Percentiles rank a stretch among this genome's conserved stretches.
These are phyloP conservation scores for Torulaspora globosa DNA, from an alignment of 1,139 yeast species.

Conservation along the genomic window DNA sequence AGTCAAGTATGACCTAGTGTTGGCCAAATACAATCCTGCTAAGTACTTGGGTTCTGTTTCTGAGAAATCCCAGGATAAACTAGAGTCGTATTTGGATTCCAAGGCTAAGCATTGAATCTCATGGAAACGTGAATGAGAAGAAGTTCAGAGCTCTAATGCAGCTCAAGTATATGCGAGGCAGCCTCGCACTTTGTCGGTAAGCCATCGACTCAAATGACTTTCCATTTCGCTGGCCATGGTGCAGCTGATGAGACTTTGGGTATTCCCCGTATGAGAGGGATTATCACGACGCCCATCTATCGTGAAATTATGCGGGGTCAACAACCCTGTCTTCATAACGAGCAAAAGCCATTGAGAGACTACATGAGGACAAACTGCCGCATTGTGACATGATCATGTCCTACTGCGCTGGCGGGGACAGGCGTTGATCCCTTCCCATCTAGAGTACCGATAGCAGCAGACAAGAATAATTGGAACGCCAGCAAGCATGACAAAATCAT, in stretches of 20 bases:
- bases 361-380: slow-evolving; percentile 24
- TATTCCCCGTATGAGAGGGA: slow-evolving; percentile 99
- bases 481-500: too few species aligned
- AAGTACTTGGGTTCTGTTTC: slow-evolving; percentile 90
- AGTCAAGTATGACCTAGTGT: slow-evolving; percentile 79
- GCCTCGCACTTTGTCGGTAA: slow-evolving; percentile 99
- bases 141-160: slow-evolving; percentile 96
- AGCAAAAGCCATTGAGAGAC: slow-evolving; percentile 28
- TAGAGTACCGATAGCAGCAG: too few species aligned
- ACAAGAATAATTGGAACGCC: too few species aligned
- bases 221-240: slow-evolving; percentile 99
- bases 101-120: slow-evolving; percentile 50
- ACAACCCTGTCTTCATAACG: slow-evolving; percentile 29
- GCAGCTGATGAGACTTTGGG: slow-evolving; percentile 99
- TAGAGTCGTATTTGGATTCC: slow-evolving; percentile 62
- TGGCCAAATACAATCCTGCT: slow-evolving; percentile 81
- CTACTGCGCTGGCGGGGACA: slow-evolving; percentile 78
- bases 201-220: slow-evolving; percentile 99
- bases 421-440: too few species aligned
- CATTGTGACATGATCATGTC: slow-evolving; percentile 59
- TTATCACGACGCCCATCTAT: slow-evolving; percentile 80
- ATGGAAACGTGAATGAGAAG: slow-evolving; percentile 61
- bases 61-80: slow-evolving; percentile 76
- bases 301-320: slow-evolving; percentile 40
- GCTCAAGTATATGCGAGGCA: slow-evolving; percentile 93